Evolutionary conservation across 2,329 filamentous ascomycete genomes (phyloP), one percentile per base, ranked within the genome.

Genomic region (Dryadomyces quercus-mongolicae): DNA sequence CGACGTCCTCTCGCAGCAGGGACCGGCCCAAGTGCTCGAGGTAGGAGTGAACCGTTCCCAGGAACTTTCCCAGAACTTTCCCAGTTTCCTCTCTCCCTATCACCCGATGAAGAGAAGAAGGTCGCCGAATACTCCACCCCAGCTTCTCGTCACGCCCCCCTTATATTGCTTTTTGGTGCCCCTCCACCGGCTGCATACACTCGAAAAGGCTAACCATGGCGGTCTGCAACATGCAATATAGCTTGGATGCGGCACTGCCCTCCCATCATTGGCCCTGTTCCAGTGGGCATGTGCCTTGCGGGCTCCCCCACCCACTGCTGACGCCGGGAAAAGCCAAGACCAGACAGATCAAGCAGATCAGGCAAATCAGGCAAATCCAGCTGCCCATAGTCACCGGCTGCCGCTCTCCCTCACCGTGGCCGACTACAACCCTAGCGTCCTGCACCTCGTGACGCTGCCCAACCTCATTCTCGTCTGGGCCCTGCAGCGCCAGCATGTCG

Each of bases 381-480:
- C 7, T 9, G 54, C 47, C 63, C 70, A 60, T 67, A 69, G 25
- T 45, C 44, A 34, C 20, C 15, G 48, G 34, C 53, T 50, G 55
- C 66, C 67, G 36, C 67, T 86, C 31, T 74, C 78, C 53, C 77
- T 92, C 59, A 78, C 82, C 18, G 70, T 92, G 22, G 83, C 86
- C 52, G 88, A 93, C 69, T 93, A 91, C 70, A 93, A 93, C 64
- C 81, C 82, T 42, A 79, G 82, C 3, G 88, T 93, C 13, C 73
- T 93, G 52, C 79, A 85, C 56, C 79, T 92, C 15, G 86, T 91
- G 58, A 92, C 87, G 1, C 66, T 93, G 38, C 87, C 88, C 53
- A 93, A 93, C 68, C 71, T 92, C 46, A 67, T 93, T 43, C 74
- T 93, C 36, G 76, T 80, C 5, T 93, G 85, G 81, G 74, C 79